These are phyloP conservation scores for Phialocephala subalpina DNA, from an alignment of 2,329 filamentous ascomycete species.

Conservation along the genomic window DNA sequence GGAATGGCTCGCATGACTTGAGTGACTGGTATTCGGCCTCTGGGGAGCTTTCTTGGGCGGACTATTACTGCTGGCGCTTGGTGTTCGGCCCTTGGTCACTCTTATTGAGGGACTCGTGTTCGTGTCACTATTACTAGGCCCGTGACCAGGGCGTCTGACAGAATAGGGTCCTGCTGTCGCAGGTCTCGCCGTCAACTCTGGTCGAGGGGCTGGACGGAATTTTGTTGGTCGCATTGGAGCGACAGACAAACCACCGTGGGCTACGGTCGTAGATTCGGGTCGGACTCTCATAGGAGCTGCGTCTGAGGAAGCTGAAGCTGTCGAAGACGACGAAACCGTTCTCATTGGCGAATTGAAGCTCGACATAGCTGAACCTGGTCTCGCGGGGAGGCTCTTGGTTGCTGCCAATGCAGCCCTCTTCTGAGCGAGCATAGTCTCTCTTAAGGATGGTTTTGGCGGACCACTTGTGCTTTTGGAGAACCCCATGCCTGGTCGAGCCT, in stretches of 20 bases:
- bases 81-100: constrained; percentile 54
- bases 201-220: constrained; percentile 52
- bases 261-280: constrained; percentile 45
- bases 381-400: constrained; percentile 59
- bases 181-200: constrained; percentile 63
- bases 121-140: constrained; percentile 40
- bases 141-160: constrained; percentile 52
- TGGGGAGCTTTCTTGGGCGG: constrained; percentile 44
- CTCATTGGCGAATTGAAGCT: constrained; percentile 61
- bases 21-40: constrained; percentile 46
- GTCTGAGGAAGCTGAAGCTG: constrained; percentile 45
- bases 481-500: constrained; percentile 61
- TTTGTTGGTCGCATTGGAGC: constrained; percentile 69
- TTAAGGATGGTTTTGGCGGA: constrained; percentile 69
- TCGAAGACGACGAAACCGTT: constrained; percentile 47
- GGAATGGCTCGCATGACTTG: constrained; percentile 42
- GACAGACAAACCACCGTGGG: constrained; percentile 66
- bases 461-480: constrained; percentile 70
- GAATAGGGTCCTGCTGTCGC: constrained; percentile 73
- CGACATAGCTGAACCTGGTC: constrained; percentile 71
- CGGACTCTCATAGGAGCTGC: constrained; percentile 51
- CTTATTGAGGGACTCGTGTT: constrained; percentile 47
- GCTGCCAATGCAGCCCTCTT: constrained; percentile 68
- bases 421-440: constrained; percentile 85
- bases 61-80: constrained; percentile 56